Evolutionary conservation across 306 rosid species (phyloP).

Genomic region (Psophocarpus tetragonolobus): DNA sequence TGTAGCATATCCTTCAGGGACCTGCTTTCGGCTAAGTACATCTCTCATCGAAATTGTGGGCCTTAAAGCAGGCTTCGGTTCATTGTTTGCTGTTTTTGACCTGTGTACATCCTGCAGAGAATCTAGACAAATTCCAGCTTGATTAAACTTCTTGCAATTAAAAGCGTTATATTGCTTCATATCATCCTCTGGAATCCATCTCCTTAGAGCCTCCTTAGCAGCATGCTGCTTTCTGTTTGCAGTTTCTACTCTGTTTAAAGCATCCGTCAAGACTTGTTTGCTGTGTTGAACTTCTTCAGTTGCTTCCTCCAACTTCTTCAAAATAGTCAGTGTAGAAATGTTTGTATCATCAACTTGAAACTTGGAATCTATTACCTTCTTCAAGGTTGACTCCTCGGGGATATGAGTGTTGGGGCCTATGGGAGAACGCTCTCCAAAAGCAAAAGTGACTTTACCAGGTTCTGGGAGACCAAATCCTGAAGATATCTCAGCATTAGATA

Average conservation of each 20-base stretch:
- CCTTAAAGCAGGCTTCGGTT: constrained; percentile 59
- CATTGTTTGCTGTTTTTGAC: constrained; percentile 36
- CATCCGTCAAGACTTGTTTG: constrained; percentile 74
- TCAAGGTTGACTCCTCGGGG: constrained; percentile 50
- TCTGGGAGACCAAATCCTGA: constrained; percentile 54
- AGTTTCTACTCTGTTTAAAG: constrained; percentile 71
- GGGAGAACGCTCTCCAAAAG: constrained; percentile 49
- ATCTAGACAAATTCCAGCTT: constrained; percentile 39
- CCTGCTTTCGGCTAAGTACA: constrained; percentile 86
- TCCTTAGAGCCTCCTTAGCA: constrained; percentile 69
- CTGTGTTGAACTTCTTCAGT: constrained; percentile 70
- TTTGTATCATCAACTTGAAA: constrained; percentile 54
- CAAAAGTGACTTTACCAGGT: constrained; percentile 58
- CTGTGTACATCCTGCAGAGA: constrained; percentile 46
- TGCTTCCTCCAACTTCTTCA: constrained; percentile 80
- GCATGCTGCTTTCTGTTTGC: constrained; percentile 78
- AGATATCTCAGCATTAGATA: constrained; percentile 46
- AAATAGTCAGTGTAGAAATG: constrained; percentile 55
- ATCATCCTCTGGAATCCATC: constrained; percentile 62
- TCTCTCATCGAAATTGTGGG: constrained; percentile 85
- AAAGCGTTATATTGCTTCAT: constrained; percentile 51
- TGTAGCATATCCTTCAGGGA: constrained; percentile 52
- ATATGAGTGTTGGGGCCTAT: constrained; percentile 40
- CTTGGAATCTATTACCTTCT: constrained; percentile 57
- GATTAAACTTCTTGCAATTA: constrained; percentile 39